Evolutionary conservation across 2,329 filamentous ascomycete species (phyloP).

Genomic region (Xylogone sp.): DNA sequence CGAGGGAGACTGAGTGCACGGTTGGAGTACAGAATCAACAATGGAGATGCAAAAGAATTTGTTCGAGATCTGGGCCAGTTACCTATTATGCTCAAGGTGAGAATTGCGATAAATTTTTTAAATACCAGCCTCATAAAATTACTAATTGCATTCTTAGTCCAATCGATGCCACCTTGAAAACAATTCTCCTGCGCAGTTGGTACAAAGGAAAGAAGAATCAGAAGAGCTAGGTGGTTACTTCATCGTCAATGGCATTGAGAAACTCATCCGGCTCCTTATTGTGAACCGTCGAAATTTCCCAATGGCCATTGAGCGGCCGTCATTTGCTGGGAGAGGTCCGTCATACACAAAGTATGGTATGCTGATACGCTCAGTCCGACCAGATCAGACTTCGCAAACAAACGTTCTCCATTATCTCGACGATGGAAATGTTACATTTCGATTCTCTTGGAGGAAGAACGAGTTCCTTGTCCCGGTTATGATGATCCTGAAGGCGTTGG

Average conservation of each 20-base stretch:
- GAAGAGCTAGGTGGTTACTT: conserved; percentile 97
- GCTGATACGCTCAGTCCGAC: conserved; percentile 84
- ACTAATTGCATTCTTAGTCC: conserved; percentile 50
- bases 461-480: conserved; percentile 94
- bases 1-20: conserved; percentile 79
- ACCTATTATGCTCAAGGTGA: conserved; percentile 87
- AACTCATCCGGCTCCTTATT: conserved; percentile 88
- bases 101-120: too few species aligned
- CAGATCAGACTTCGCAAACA: conserved; percentile 97
- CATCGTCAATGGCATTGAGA: conserved; percentile 95
- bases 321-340: conserved; percentile 82
- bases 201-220: conserved; percentile 87
- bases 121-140: too few species aligned
- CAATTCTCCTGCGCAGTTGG: conserved; percentile 76
- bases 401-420: conserved; percentile 94
- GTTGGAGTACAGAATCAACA: conserved; percentile 83
- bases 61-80: conserved; percentile 82
- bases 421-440: conserved; percentile 94
- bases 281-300: conserved; percentile 91
- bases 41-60: conserved; percentile 78
- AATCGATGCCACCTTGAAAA: conserved; percentile 88
- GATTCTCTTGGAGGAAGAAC: conserved; percentile 96
- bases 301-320: conserved; percentile 87
- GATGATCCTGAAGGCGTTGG: conserved; percentile 93
- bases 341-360: conserved; percentile 89